Conservation (phyloP, 345 rosid genomes). For the Aurinia saxatilis region DNA sequence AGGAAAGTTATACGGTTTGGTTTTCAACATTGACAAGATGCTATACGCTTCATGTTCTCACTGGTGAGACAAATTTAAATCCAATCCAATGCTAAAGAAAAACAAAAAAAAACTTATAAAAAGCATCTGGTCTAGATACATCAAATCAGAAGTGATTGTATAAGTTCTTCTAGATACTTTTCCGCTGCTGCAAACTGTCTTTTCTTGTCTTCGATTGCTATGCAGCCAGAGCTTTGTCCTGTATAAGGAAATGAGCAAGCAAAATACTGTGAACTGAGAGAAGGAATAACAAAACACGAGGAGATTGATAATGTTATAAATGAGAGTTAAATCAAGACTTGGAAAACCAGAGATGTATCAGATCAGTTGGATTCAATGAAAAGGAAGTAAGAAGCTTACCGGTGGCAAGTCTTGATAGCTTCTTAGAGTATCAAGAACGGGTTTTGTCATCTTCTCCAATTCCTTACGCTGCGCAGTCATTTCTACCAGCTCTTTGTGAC, state of each 20-base stretch:
- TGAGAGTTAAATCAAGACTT: background rate
- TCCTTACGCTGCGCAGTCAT: constrained; percentile 87
- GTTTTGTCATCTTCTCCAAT: constrained; percentile 83
- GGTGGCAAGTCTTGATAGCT: constrained; percentile 98
- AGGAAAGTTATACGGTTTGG: no score
- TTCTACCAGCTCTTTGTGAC: constrained; percentile 78
- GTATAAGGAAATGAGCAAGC: no score
- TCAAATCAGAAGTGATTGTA: constrained; percentile 76
- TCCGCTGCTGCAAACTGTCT: constrained; percentile 86
- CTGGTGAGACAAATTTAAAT: no score
- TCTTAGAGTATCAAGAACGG: constrained; percentile 79
- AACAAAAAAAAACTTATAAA: no score
- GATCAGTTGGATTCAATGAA: background rate
- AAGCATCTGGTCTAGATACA: no score
- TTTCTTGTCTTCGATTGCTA: constrained; percentile 88
- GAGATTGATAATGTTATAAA: background rate
- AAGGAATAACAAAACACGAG: no score
- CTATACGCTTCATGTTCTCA: no score
- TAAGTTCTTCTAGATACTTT: constrained; percentile 82
- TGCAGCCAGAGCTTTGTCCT: constrained; percentile 95
- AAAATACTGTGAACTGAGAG: no score
- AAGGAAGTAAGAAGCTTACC: constrained; percentile 34
- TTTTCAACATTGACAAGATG: no score
- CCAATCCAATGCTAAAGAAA: no score
- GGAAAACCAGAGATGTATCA: background rate